Base-by-base conservation (phyloP, 2,329 filamentous ascomycete species). In the Calonectria pteridis region DNA sequence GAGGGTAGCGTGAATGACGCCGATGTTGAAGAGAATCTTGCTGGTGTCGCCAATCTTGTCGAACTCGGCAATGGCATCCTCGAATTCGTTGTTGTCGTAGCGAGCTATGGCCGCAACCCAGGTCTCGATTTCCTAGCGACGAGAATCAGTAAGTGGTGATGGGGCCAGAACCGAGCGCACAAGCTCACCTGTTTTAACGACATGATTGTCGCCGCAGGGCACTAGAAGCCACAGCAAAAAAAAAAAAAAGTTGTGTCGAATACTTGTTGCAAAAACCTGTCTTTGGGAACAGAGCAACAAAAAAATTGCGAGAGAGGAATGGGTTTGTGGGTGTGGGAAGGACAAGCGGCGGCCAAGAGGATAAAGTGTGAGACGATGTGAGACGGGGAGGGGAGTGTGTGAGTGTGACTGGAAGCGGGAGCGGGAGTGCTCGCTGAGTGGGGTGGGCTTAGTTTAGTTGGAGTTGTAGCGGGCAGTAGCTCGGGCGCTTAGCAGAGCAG, bases 31-130 rank as follows among this genome's bases (percentile, higher is more conserved):
- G 75, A 98, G 89, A 76, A 99, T 99, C 88, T 98, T 98, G 79
- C 97, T 98, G 0, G 97, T 99, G 84, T 98, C 97, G 75, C 94
- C 90, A 81, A 99, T 98, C 79, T 89, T 91, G 76, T 95, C 94
- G 83, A 99, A 98, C 74, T 94, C 91, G 79, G 89, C 91, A 76
- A 98, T 87, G 33, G 97, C 93, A 78, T 96, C 94, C 82, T 98
- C 96, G 86, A 98, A 98, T 82, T 99, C 95, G 86, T 98, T 98
- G 87, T 96, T 97, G 87, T 99, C 97, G 87, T 99, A 99, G 83
- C 93, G 93, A 80, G 89, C 92, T 69, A 99, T 92, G 85, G 97
- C 97, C 84, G 93, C 89, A 78, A 98, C 97, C 97, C 97, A 99
- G 64, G 95, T 98, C 88, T 98, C 96, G 85, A 99, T 99, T 94